Conservation (phyloP, 345 rosid species). For the Eucalyptus pauciflora region DNA sequence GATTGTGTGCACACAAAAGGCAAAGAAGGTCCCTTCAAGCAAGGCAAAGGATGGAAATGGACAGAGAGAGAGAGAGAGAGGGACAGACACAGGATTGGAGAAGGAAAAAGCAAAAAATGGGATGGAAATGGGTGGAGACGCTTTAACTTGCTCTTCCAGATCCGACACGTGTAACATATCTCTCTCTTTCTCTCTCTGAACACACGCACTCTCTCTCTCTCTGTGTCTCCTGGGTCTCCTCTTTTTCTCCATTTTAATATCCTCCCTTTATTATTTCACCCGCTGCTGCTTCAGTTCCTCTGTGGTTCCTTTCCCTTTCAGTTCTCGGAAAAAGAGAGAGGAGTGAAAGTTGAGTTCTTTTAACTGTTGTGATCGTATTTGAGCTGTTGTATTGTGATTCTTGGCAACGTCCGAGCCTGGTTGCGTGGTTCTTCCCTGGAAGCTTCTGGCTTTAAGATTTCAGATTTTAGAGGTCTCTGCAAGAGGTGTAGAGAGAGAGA, state of each 20-base stretch:
- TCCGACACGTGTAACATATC: slow-evolving; percentile 31
- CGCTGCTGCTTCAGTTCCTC: not conserved
- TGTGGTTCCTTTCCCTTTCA: not conserved
- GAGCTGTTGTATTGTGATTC: not conserved
- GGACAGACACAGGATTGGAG: not conserved
- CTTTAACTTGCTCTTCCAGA: slow-evolving; percentile 20
- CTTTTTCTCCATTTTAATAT: not conserved
- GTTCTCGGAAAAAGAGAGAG: not conserved
- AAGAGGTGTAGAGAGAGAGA: not conserved
- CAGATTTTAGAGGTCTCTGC: not conserved
- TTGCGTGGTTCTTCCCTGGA: not conserved
- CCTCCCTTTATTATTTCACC: not conserved
- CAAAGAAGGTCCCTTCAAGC: not conserved
- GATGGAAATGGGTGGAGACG: slow-evolving; percentile 28
- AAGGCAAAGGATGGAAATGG: not conserved
- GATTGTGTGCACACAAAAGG: not conserved
- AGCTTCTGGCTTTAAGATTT: not conserved
- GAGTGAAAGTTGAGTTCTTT: not conserved
- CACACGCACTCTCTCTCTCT: not conserved
- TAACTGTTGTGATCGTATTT: not conserved
- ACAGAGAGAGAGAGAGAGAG: not conserved
- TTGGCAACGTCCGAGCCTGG: not conserved
- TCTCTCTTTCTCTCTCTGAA: not conserved
- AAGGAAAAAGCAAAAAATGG: not conserved
- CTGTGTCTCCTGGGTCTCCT: not conserved